Percentiles rank a stretch among this genome's conserved stretches.
phyloP scores from a whole-genome alignment of 2,329 filamentous ascomycete species.

The Sphaerulina populicola region DNA sequence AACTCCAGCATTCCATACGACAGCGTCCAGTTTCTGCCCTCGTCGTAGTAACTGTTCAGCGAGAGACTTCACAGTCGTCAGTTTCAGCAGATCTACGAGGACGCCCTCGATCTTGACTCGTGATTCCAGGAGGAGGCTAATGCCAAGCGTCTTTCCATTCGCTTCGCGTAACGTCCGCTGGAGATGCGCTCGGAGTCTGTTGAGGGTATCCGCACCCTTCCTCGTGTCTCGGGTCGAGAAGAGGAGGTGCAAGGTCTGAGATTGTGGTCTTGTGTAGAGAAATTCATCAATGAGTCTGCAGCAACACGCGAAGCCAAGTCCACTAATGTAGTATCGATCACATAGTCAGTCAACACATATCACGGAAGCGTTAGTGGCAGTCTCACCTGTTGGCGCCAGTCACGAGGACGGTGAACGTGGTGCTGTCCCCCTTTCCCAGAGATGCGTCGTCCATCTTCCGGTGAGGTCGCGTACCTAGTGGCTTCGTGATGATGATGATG shows the following conservation, averaged over 20 bases:
- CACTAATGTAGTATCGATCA: constrained; percentile 46
- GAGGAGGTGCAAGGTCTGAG: constrained; percentile 66
- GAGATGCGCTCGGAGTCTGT: constrained; percentile 47
- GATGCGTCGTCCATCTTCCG: constrained; percentile 9
- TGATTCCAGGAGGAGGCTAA: constrained; percentile 35
- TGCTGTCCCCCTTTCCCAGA: constrained; percentile 8
- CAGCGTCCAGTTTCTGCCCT: constrained; percentile 64
- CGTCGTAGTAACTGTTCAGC: constrained; percentile 45
- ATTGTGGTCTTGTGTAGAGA: constrained; percentile 57
- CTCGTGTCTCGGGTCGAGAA: constrained; percentile 68
- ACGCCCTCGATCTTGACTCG: constrained; percentile 49
- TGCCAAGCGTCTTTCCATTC: constrained; percentile 32
- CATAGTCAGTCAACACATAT: background rate
- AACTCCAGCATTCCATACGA: constrained; percentile 81
- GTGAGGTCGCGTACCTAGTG: background rate
- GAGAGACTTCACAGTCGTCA: constrained; percentile 49
- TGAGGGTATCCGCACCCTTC: constrained; percentile 67
- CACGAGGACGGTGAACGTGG: constrained; percentile 53
- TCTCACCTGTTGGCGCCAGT: constrained; percentile 78
- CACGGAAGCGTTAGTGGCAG: background rate
- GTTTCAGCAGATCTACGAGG: constrained; percentile 49
- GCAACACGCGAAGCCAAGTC: constrained; percentile 76
- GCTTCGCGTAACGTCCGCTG: constrained; percentile 38
- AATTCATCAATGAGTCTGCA: constrained; percentile 86
- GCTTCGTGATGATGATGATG: no score